Percentiles rank a stretch among this genome's conserved stretches.
Evolutionary conservation across 495 filamentous ascomycete species (phyloP).

Genomic region (Talaromyces proteolyticus): DNA sequence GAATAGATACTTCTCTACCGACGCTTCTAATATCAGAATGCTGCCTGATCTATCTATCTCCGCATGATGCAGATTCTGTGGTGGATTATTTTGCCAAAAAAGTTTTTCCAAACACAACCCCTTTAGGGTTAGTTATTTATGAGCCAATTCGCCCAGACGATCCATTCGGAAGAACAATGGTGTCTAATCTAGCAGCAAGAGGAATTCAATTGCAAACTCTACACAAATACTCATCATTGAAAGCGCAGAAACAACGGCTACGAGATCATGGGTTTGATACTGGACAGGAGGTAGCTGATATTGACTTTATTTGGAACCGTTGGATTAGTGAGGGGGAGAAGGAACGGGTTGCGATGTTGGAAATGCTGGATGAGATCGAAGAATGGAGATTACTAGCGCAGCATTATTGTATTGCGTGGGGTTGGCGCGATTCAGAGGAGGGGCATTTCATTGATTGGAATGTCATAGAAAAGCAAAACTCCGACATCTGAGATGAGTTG

Average conservation of each 20-base stretch:
- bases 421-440: conserved; percentile 49
- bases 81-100: conserved; percentile 59
- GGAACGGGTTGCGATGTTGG: conserved; percentile 68
- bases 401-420: conserved; percentile 92
- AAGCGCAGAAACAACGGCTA: conserved; percentile 61
- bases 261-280: conserved; percentile 50
- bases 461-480: conserved; percentile 15
- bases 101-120: conserved; percentile 33
- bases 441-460: too few relatives aligned
- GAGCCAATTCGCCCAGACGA: conserved; percentile 82
- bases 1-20: conserved; percentile 52
- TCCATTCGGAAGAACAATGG: conserved; percentile 85
- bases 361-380: conserved; percentile 93
- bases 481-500: not conserved
- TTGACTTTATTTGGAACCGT: conserved; percentile 67
- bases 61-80: conserved; percentile 52
- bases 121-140: conserved; percentile 70
- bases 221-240: conserved; percentile 57
- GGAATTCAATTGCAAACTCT: conserved; percentile 82
- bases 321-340: conserved; percentile 74
- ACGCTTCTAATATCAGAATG: conserved; percentile 90
- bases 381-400: conserved; percentile 84
- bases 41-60: conserved; percentile 82
- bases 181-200: conserved; percentile 79
- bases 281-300: conserved; percentile 56